Conservation (phyloP, 1,284 basidiomycete species). For the Grifola frondosa region DNA sequence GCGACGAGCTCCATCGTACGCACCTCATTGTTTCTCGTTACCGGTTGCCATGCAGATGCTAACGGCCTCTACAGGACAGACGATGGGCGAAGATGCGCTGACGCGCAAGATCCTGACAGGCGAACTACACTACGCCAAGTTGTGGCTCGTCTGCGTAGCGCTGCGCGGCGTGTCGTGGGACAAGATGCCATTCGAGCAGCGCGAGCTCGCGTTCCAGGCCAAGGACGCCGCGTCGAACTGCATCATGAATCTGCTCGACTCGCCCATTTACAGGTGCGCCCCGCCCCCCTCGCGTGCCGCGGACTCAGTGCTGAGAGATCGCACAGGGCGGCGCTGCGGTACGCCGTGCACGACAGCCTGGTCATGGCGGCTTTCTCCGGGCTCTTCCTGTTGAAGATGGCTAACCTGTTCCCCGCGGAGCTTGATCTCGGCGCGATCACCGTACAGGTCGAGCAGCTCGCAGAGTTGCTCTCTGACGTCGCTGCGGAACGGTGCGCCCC, state of each 20-base stretch:
- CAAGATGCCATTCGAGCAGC: constrained; percentile 91
- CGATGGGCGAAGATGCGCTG: constrained; percentile 81
- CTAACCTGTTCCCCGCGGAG: constrained; percentile 80
- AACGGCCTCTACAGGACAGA: constrained; percentile 48
- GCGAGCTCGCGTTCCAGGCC: constrained; percentile 90
- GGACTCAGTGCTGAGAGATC: not conserved
- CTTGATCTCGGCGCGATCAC: constrained; percentile 75
- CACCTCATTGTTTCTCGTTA: constrained; percentile 8
- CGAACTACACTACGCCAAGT: constrained; percentile 87
- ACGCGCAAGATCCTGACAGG: constrained; percentile 84
- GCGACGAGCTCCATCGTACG: constrained; percentile 78
- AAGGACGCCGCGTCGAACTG: constrained; percentile 89
- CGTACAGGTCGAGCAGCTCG: constrained; percentile 80
- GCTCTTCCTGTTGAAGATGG: constrained; percentile 90
- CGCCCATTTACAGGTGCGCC: constrained; percentile 70
- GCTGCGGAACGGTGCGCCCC: constrained; percentile 72
- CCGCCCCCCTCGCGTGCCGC: constrained; percentile 1
- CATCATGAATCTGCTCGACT: constrained; percentile 76
- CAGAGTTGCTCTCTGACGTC: constrained; percentile 79
- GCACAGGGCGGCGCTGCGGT: constrained; percentile 73
- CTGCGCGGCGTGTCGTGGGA: constrained; percentile 90
- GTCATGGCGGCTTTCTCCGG: constrained; percentile 92
- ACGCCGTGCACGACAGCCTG: constrained; percentile 90
- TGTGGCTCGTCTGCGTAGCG: constrained; percentile 92
- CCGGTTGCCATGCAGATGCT: constrained; percentile 2